A percentile compares a stretch with the other conserved stretches of the same genome.
Conservation (phyloP, 192 early-diverging fungal genomes). For the Coemansia sp. region DNA sequence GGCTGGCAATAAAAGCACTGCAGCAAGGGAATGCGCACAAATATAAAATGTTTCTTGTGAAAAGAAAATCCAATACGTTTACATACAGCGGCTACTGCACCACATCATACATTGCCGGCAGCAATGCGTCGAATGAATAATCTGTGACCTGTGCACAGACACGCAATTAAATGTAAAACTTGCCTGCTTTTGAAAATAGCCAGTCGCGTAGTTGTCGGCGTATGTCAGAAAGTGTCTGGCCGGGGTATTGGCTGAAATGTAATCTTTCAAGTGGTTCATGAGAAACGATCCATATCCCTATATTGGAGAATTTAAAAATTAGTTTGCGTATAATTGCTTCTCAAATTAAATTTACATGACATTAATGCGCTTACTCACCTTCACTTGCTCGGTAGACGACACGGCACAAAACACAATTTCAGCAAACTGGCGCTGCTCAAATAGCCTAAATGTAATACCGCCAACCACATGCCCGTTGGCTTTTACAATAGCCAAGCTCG, state of each 20-base stretch:
- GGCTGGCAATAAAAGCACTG: not conserved
- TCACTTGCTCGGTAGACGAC: constrained; percentile 84
- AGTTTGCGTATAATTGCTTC: not conserved
- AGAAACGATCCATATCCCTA: constrained; percentile 94
- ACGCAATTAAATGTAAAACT: constrained; percentile 17
- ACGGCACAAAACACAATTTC: constrained; percentile 99
- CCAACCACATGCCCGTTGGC: constrained; percentile 71
- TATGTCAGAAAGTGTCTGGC: constrained; percentile 93
- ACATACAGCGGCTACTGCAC: constrained; percentile 9
- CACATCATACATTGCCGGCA: constrained; percentile 7
- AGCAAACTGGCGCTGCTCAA: constrained; percentile 83
- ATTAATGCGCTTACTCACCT: constrained; percentile 50
- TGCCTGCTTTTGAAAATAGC: constrained; percentile 95
- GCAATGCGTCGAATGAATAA: not conserved
- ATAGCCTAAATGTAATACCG: constrained; percentile 94
- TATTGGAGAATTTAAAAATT: not conserved
- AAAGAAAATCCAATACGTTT: constrained; percentile 3
- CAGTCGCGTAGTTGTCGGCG: constrained; percentile 98
- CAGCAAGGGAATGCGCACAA: not conserved
- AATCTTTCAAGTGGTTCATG: constrained; percentile 96
- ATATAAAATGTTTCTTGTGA: not conserved
- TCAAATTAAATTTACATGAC: not conserved
- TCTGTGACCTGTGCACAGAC: not conserved
- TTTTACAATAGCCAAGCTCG: constrained; percentile 73
- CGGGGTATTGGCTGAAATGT: constrained; percentile 69